Evolutionary conservation across 352 stramenopile genomes (phyloP).

Genomic region (Pythium phragmiticola): DNA sequence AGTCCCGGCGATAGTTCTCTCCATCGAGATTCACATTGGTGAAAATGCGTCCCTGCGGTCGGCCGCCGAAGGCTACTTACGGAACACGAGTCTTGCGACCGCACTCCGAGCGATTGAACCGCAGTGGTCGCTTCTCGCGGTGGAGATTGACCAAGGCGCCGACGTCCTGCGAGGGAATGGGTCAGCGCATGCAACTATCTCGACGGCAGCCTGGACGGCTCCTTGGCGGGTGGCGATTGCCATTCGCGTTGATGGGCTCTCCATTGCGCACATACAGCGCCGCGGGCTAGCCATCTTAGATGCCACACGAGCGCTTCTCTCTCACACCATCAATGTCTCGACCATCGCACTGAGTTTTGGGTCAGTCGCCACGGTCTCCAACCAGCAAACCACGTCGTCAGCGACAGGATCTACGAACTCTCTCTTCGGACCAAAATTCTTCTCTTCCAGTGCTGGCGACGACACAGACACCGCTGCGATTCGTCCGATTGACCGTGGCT

Average conservation of each 20-base stretch:
- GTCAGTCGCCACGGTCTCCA: neutral
- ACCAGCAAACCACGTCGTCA: neutral
- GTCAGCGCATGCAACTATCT: neutral
- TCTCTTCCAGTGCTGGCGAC: neutral
- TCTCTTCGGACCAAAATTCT: neutral
- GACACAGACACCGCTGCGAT: neutral
- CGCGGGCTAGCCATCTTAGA: slow-evolving; percentile 20
- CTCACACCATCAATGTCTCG: neutral
- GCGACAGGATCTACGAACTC: neutral
- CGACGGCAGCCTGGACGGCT: neutral
- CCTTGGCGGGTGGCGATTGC: slow-evolving; percentile 1
- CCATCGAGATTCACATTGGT: slow-evolving; percentile 31
- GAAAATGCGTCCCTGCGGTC: slow-evolving; percentile 7
- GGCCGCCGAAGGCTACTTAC: slow-evolving; percentile 24
- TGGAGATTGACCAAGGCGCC: slow-evolving; percentile 23
- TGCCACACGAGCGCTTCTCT: neutral
- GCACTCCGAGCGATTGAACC: slow-evolving; percentile 24
- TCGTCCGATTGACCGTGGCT: slow-evolving; percentile 7
- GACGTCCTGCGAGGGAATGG: neutral
- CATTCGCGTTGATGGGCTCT: slow-evolving; percentile 2
- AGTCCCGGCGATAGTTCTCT: slow-evolving; percentile 10
- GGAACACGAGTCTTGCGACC: slow-evolving; percentile 22
- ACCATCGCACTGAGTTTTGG: slow-evolving; percentile 1
- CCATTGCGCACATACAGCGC: slow-evolving; percentile 5
- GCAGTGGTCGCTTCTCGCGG: slow-evolving; percentile 25